These are phyloP conservation scores for Cucurbita maxima DNA, from an alignment of 306 rosid genomes.

Conservation along the genomic window DNA sequence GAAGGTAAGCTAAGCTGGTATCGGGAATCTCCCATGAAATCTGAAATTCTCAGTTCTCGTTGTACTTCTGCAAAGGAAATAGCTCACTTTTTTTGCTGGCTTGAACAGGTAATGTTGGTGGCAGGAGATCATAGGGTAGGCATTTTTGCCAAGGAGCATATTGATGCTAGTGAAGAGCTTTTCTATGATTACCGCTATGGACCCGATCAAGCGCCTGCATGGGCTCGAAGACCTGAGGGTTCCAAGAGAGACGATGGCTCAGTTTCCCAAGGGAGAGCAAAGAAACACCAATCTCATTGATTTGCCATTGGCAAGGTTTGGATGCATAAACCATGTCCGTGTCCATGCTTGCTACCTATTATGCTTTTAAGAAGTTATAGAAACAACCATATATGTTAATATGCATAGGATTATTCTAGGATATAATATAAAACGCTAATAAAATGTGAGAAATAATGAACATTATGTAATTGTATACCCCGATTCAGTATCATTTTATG, in stretches of 20 bases:
- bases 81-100: conserved; percentile 12
- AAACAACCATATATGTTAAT: neutral
- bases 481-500: neutral
- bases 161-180: conserved; percentile 85
- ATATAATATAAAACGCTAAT: neutral
- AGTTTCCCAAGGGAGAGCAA: conserved; percentile 74
- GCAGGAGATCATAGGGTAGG: conserved; percentile 98
- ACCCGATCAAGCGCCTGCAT: conserved; percentile 74
- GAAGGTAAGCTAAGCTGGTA: conserved; percentile 34
- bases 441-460: neutral
- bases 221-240: conserved; percentile 89
- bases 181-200: conserved; percentile 92
- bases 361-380: neutral
- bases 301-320: conserved; percentile 15
- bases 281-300: conserved; percentile 94
- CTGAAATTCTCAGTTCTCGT: neutral
- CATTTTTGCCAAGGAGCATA: conserved; percentile 87
- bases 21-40: neutral
- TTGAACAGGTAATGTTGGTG: conserved; percentile 72
- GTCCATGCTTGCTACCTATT: neutral
- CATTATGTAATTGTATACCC: neutral
- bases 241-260: conserved; percentile 74
- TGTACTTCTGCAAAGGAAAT: neutral
- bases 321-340: conserved; percentile 5
- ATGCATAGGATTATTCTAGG: neutral